phyloP scores from a whole-genome alignment of 768 basidiomycete species.

The Crucibulum laeve region DNA sequence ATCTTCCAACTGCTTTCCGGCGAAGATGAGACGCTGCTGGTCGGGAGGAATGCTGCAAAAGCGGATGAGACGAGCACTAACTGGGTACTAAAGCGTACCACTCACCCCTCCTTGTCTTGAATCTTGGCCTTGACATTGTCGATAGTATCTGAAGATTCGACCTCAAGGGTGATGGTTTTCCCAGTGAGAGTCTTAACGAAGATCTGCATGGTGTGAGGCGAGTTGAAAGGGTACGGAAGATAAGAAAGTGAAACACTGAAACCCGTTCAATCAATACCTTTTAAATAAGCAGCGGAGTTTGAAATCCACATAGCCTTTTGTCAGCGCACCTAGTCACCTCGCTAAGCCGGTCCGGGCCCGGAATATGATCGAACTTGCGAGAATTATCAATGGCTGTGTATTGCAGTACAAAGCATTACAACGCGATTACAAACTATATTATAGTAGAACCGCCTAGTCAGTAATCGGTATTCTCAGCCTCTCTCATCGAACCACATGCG shows the following conservation, averaged over 20 bases:
- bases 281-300: constrained; percentile 31
- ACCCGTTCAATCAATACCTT: constrained; percentile 18
- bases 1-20: too few species aligned
- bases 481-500: constrained; percentile 75
- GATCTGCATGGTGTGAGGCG: constrained; percentile 37
- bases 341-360: neutral
- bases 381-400: neutral
- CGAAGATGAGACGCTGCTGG: too few species aligned
- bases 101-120: constrained; percentile 83
- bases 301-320: constrained; percentile 26
- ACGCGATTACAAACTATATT: neutral
- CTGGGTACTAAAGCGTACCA: constrained; percentile 1
- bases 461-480: too few species aligned
- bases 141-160: too few species aligned
- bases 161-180: constrained; percentile 77
- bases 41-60: constrained; percentile 60
- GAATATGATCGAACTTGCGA: neutral
- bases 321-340: constrained; percentile 10
- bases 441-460: constrained; percentile 6
- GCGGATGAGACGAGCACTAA: constrained; percentile 6
- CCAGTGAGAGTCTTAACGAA: constrained; percentile 59
- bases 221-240: constrained; percentile 10
- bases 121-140: too few species aligned
- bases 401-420: too few species aligned
- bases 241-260: constrained; percentile 5